Conservation (phyloP, 2,329 filamentous ascomycete species). For the Penicillium brasilianum region DNA sequence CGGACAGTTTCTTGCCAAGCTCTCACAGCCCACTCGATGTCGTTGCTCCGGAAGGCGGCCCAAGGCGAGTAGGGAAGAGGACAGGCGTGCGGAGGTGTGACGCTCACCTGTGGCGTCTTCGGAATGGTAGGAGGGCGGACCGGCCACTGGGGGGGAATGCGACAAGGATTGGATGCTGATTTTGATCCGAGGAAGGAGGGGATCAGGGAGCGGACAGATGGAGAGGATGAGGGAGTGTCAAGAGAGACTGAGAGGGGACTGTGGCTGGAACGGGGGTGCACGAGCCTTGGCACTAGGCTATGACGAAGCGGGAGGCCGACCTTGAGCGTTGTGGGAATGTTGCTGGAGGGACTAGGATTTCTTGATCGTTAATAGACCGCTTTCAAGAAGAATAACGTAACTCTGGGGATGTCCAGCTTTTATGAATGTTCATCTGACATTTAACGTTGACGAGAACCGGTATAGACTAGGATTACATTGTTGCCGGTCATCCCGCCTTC, state of each 20-base stretch:
- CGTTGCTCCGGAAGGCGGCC: conserved; percentile 26
- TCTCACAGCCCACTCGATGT: conserved; percentile 27
- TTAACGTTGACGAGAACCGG: background rate
- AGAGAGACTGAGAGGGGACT: conserved; percentile 25
- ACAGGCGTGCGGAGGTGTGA: conserved; percentile 16
- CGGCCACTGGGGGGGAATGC: conserved; percentile 10
- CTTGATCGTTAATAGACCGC: background rate
- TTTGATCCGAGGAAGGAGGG: conserved; percentile 5
- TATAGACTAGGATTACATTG: background rate
- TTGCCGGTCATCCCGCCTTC: conserved; percentile 8
- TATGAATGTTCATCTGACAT: background rate
- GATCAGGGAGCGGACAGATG: conserved; percentile 12
- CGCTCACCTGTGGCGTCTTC: conserved; percentile 8
- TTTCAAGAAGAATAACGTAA: too few relatives aligned
- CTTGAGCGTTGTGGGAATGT: too few relatives aligned
- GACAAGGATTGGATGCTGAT: conserved; percentile 4
- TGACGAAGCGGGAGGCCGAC: conserved; percentile 28
- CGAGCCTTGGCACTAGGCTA: conserved; percentile 36
- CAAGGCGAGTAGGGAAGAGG: conserved; percentile 17
- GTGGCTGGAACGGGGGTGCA: conserved; percentile 34
- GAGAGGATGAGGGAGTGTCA: conserved; percentile 18
- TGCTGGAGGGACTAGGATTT: too few relatives aligned
- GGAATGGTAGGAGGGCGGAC: conserved; percentile 18
- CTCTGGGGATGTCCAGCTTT: background rate
- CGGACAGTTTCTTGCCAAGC: conserved; percentile 25